These are phyloP conservation scores for Annona squamosa DNA, from an alignment of 164 flowering plant species.

Conservation along the genomic window DNA sequence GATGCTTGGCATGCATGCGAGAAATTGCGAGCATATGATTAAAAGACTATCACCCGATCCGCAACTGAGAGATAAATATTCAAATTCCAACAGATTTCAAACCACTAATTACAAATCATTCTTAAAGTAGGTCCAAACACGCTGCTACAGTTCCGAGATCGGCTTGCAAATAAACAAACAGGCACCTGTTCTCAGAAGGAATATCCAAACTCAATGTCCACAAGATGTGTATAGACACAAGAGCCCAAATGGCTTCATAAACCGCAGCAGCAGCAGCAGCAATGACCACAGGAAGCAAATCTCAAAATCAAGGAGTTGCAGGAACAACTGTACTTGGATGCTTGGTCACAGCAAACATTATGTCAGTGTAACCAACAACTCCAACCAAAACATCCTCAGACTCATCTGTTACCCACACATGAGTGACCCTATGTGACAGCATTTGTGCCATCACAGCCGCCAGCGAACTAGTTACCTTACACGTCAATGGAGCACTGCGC, in stretches of 20 bases:
- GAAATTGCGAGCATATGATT: too few species aligned
- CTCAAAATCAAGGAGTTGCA: slow-evolving; percentile 13
- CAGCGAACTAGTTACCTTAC: slow-evolving; percentile 67
- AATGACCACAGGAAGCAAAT: background rate
- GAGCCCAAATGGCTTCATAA: background rate
- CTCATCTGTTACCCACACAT: slow-evolving; percentile 89
- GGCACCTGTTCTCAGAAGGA: background rate
- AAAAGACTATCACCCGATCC: too few species aligned
- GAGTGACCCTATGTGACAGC: slow-evolving; percentile 88
- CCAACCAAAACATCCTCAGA: slow-evolving; percentile 71
- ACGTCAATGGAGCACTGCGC: slow-evolving; percentile 83
- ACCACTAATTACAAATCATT: background rate
- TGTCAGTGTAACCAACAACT: slow-evolving; percentile 75
- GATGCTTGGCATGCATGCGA: too few species aligned
- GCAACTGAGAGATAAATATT: too few species aligned
- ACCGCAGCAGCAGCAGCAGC: background rate
- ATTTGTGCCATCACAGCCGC: slow-evolving; percentile 99
- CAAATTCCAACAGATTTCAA: too few species aligned
- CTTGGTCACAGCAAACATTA: slow-evolving; percentile 64
- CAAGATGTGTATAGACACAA: background rate
- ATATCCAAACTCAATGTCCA: background rate
- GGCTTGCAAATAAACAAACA: background rate
- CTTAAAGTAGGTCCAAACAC: background rate
- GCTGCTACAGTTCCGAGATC: background rate
- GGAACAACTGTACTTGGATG: slow-evolving; percentile 16